These are phyloP conservation scores for Paramecium pentaurelia DNA, from an alignment of 73 alveolate species.

Conservation along the genomic window DNA sequence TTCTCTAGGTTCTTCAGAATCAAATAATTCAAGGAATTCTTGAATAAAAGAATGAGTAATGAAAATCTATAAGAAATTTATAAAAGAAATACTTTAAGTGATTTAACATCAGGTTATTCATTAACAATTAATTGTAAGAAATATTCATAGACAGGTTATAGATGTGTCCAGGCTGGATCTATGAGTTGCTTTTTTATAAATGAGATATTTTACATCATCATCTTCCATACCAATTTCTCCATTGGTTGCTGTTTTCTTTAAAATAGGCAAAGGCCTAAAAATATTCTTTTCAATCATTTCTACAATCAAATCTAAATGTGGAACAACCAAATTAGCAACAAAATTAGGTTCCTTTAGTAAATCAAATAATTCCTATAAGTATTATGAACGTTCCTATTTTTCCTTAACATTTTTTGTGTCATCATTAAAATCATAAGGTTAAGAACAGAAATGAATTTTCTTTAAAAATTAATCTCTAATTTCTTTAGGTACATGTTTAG, in stretches of 20 bases:
- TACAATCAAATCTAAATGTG: conserved; percentile 82
- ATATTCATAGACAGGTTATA: conserved; percentile 77
- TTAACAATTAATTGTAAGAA: conserved; percentile 73
- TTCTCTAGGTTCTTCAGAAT: conserved; percentile 78
- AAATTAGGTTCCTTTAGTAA: conserved; percentile 74
- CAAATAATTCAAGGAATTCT: conserved; percentile 78
- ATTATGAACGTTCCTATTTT: conserved; percentile 74
- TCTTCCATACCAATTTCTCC: conserved; percentile 63
- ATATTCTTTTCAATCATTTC: conserved; percentile 89
- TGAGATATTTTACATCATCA: conserved; percentile 54
- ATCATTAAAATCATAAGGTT: conserved; percentile 83
- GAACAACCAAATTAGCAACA: conserved; percentile 75
- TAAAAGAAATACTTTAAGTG: conserved; percentile 65
- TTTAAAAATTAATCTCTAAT: conserved; percentile 61
- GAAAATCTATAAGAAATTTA: conserved; percentile 48
- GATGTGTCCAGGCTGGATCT: conserved; percentile 84
- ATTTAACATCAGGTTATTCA: conserved; percentile 74
- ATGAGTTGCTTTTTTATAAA: not conserved
- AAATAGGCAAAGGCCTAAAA: conserved; percentile 88
- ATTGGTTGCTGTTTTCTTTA: conserved; percentile 68
- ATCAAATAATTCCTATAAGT: conserved; percentile 74
- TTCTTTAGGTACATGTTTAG: conserved; percentile 62
- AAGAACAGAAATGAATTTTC: conserved; percentile 58
- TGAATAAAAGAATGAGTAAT: conserved; percentile 75
- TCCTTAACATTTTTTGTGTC: conserved; percentile 85